These are phyloP conservation scores for Trypanosoma theileri DNA, from an alignment of 208 protist genomes.

Conservation along the genomic window DNA sequence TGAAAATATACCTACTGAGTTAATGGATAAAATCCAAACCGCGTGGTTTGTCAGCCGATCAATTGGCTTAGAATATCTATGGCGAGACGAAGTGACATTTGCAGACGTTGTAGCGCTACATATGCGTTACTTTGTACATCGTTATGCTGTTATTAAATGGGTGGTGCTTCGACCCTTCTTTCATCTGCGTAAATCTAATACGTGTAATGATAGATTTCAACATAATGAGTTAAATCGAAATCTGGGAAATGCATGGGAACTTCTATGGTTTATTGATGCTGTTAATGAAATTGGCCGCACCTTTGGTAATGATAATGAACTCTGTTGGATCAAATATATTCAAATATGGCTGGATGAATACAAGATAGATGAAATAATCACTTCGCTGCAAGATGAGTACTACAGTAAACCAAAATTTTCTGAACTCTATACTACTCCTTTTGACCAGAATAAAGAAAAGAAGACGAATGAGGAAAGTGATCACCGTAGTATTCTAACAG, in stretches of 20 bases:
- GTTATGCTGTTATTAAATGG: not conserved
- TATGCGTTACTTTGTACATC: slow-evolving; percentile 16
- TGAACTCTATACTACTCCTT: too few relatives aligned
- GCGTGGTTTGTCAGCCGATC: not conserved
- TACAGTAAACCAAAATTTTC: too few relatives aligned
- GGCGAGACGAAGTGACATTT: slow-evolving; percentile 19
- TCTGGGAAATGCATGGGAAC: not conserved
- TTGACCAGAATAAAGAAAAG: not conserved
- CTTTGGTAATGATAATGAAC: not conserved
- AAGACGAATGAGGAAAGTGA: not conserved
- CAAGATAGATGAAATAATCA: not conserved
- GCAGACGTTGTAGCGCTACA: slow-evolving; percentile 17
- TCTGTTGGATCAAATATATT: slow-evolving; percentile 9
- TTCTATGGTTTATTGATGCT: slow-evolving; percentile 12
- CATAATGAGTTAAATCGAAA: not conserved
- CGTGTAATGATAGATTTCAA: not conserved
- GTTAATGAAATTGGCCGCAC: not conserved
- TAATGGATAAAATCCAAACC: not conserved
- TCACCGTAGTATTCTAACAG: too few relatives aligned
- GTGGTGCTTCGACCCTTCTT: slow-evolving; percentile 5
- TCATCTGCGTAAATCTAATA: not conserved
- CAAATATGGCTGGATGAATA: not conserved
- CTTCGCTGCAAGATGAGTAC: not conserved
- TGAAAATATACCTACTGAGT: not conserved
- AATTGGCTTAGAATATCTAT: slow-evolving; percentile 9